phyloP scores from a whole-genome alignment of 2,329 filamentous ascomycete genomes.

The Endothia cerciana region DNA sequence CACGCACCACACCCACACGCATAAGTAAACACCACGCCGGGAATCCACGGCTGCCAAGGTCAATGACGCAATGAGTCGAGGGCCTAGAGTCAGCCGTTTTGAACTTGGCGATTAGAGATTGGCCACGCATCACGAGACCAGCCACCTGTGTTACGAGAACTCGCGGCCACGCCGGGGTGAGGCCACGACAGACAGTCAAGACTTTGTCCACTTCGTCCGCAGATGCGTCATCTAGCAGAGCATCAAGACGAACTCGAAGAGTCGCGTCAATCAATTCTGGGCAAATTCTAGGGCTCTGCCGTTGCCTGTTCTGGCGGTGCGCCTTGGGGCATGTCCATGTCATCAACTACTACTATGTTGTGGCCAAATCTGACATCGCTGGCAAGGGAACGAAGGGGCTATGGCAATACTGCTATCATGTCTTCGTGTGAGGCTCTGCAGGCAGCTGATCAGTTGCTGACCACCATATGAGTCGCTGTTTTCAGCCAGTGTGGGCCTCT shows the following conservation, averaged over 20 bases:
- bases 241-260: not conserved
- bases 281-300: not conserved
- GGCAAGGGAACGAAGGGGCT: not conserved
- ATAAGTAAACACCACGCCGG: not conserved
- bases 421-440: not conserved
- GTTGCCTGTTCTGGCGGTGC: not conserved
- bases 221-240: not conserved
- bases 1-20: not conserved
- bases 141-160: not conserved
- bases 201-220: not conserved
- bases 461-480: slow-evolving; percentile 4
- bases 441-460: not conserved
- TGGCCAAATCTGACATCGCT: not conserved
- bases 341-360: not conserved
- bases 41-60: not conserved
- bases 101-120: not conserved
- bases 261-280: not conserved
- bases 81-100: not conserved
- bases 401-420: not conserved
- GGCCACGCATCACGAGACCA: not conserved
- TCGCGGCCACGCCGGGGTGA: not conserved
- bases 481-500: not conserved
- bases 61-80: not conserved
- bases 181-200: not conserved
- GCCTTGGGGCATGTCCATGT: not conserved